Base-by-base conservation (phyloP, 441 rosid genomes). In the Dalechampia spathulata region DNA sequence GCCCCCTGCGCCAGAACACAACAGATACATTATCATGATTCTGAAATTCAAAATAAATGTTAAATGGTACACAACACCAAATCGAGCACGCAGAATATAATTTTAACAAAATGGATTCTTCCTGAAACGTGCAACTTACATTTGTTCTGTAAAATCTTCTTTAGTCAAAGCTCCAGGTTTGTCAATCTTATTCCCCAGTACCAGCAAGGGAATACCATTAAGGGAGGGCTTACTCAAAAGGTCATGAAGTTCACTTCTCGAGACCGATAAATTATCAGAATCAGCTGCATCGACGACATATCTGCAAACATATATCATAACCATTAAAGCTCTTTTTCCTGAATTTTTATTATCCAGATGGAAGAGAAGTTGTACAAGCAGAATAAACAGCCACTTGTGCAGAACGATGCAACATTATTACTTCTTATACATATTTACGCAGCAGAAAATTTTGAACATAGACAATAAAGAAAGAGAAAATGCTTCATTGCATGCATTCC, bases 271-370 rank as follows among this genome's bases (percentile, higher is more conserved):
- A 57, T 94, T 78, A 59, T 90, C 99, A 58, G 77, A 58, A 61
- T 93, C 99, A 49, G 96, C 96, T 46, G 87, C 96, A 75, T 93
- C 99, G 23, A 90, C 95, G n/a, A 93, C 95, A 65, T 87, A 93
- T 60, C 96, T 92, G 83, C 69, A 62, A 38, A 42, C 22, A 37
- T 23, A 20, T 38, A 52, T 22, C 26, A 21, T 7, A 15, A 55
- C 25, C 12, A 40, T 52, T 54, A 27, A 28, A n/a, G 39, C 47
- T 52, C 20, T 3, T 26, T 45, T 47, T 5, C 36, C 15, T 28
- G 28, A 21, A 6, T 17, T 21, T 3, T 11, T 3, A 37, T 22
- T 23, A 4, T 23, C 16, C 6, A 41, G n/a, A 28, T 20, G 5
- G 19, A 48, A 36, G 48, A 45, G 25, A 42, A 13, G 7, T 11